Percentiles rank a stretch among this genome's conserved stretches.
Conservation (phyloP, 768 basidiomycete species). For the Pleurotus citrinopileatus region DNA sequence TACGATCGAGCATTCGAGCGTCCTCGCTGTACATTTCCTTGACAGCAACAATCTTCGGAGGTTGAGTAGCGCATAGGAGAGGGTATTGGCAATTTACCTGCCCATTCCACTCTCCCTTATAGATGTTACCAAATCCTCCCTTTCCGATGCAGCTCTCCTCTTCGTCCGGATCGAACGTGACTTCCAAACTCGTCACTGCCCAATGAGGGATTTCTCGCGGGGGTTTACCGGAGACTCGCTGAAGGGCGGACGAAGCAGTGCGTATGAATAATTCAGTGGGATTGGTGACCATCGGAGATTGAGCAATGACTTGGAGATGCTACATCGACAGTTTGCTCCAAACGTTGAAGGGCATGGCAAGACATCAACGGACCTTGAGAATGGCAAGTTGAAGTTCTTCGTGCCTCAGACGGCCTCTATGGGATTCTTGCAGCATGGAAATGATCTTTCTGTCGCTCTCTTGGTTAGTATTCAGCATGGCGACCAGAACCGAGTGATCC, state of each 20-base stretch:
- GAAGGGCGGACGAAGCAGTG: conserved; percentile 14
- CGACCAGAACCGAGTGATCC: conserved; percentile 14
- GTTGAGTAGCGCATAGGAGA: background rate
- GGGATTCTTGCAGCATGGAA: conserved; percentile 14
- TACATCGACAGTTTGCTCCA: background rate
- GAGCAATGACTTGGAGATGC: background rate
- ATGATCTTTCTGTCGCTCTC: conserved; percentile 17
- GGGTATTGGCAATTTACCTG: conserved; percentile 7
- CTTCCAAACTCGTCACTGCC: conserved; percentile 25
- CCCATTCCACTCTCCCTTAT: conserved; percentile 24
- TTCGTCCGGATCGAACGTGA: conserved; percentile 16
- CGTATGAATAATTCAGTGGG: conserved; percentile 16
- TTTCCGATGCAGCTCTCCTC: conserved; percentile 15
- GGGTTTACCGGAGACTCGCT: conserved; percentile 12
- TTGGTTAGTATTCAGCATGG: conserved; percentile 13
- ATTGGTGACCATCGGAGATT: conserved; percentile 1
- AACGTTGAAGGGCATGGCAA: background rate
- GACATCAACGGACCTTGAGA: conserved; percentile 14
- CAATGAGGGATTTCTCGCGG: conserved; percentile 17
- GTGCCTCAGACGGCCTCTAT: conserved; percentile 13
- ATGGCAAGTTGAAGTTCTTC: conserved; percentile 18
- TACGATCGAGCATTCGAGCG: conserved; percentile 18
- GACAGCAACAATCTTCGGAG: conserved; percentile 23
- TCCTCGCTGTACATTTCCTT: conserved; percentile 23
- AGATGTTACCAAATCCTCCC: conserved; percentile 26